These are phyloP conservation scores for Neofusicoccum laricinum DNA, from an alignment of 2,329 filamentous ascomycete species.

Conservation along the genomic window DNA sequence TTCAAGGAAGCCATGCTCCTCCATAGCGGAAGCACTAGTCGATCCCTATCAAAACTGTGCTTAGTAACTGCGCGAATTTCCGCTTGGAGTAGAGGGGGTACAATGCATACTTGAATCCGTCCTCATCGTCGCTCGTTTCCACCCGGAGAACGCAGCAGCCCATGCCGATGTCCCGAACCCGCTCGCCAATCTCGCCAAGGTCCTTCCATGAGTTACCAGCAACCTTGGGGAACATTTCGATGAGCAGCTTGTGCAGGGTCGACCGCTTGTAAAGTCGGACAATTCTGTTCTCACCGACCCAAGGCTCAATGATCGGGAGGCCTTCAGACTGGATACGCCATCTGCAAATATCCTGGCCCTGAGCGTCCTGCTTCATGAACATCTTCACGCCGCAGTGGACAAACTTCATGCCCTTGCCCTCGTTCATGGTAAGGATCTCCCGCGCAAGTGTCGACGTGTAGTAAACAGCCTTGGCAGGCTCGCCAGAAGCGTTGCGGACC, in stretches of 20 bases:
- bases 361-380: constrained; percentile 97
- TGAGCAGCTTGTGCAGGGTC: constrained; percentile 77
- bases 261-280: constrained; percentile 72
- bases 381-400: constrained; percentile 97
- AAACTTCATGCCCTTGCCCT: constrained; percentile 88
- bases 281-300: constrained; percentile 75
- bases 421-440: constrained; percentile 81
- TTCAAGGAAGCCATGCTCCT: constrained; percentile 89
- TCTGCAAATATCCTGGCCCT: constrained; percentile 78
- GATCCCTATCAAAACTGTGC: constrained; percentile 52
- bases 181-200: constrained; percentile 84
- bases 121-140: constrained; percentile 65
- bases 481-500: constrained; percentile 87
- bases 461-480: constrained; percentile 92
- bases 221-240: constrained; percentile 96
- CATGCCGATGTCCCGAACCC: constrained; percentile 75
- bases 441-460: constrained; percentile 85
- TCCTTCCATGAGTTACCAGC: constrained; percentile 69
- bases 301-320: constrained; percentile 84
- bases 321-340: constrained; percentile 97
- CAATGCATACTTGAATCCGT: constrained; percentile 52
- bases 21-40: constrained; percentile 90
- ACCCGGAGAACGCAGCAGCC: constrained; percentile 89
- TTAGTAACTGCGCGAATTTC: neutral
- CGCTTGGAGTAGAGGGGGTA: constrained; percentile 6